Evolutionary conservation across 1,139 yeast species (phyloP).

Genomic region (Taphrina flavorubra): DNA sequence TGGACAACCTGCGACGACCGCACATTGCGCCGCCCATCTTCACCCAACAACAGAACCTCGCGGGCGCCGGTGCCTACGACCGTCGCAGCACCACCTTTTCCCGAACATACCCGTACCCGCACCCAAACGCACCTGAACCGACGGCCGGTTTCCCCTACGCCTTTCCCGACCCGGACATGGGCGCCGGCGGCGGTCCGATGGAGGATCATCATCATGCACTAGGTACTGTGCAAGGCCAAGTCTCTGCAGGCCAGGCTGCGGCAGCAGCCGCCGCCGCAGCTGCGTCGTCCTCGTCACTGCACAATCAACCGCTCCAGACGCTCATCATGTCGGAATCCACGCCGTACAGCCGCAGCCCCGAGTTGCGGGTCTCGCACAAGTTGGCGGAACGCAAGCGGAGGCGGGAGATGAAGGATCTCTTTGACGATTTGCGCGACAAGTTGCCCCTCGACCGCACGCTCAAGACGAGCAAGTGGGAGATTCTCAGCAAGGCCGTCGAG

Average conservation of each 20-base stretch:
- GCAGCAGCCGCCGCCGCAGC: neutral
- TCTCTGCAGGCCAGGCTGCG: too few species aligned
- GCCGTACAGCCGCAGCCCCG: slow-evolving; percentile 47
- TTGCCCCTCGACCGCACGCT: slow-evolving; percentile 47
- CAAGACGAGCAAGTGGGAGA: slow-evolving; percentile 47
- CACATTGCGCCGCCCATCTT: slow-evolving; percentile 41
- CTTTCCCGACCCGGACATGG: slow-evolving; percentile 43
- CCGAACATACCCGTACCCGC: slow-evolving; percentile 54
- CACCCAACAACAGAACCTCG: slow-evolving; percentile 27
- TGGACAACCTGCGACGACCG: slow-evolving; percentile 37
- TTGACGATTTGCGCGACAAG: slow-evolving; percentile 46
- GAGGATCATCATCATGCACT: too few species aligned
- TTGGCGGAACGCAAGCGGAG: slow-evolving; percentile 48
- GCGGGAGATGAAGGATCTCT: slow-evolving; percentile 47
- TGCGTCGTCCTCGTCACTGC: slow-evolving; percentile 15
- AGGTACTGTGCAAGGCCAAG: too few species aligned
- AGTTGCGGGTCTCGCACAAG: slow-evolving; percentile 47
- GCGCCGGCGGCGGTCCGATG: slow-evolving; percentile 6
- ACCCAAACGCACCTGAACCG: slow-evolving; percentile 46
- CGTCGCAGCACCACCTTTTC: slow-evolving; percentile 28
- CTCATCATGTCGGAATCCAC: slow-evolving; percentile 32
- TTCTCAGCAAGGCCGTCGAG: slow-evolving; percentile 45
- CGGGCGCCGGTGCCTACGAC: slow-evolving; percentile 7
- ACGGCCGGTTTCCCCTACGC: slow-evolving; percentile 44
- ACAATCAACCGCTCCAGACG: slow-evolving; percentile 17